Base-by-base conservation (phyloP, 208 protist genomes). In the Phytomonas serpens region DNA sequence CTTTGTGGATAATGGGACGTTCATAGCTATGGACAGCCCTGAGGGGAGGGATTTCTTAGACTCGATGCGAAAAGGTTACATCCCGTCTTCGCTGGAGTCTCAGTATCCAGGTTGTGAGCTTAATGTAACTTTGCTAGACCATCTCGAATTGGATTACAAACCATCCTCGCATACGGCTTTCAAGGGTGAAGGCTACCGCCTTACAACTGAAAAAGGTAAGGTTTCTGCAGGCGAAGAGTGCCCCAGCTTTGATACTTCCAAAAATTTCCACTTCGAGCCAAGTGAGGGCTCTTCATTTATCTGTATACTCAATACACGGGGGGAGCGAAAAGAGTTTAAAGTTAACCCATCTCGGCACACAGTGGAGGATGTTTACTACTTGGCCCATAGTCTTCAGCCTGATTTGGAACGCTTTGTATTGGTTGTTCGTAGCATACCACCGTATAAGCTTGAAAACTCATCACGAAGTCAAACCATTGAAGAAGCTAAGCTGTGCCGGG, bases 271-370 rank as follows among this genome's bases (percentile, higher is more conserved):
- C 40, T 62, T 84, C 19, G 68, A 74, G 63, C 78, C 75, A 9
- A 82, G 70, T 19, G 85, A 87, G 42, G 81, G 86, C 61, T 73
- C 75, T n/a, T 80, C 85, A 32, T 79, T 80, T 42, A 64, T 95
- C 37, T 77, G 81, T 30, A 75, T 95, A 63, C 73, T 95, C 23
- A 91, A 84, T 68, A 80, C 85, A 47, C 65, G 72, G 0, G 90
- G 88, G 0, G 78, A 88, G 63, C 78, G 80, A 61, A 79, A 76
- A 61, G 82, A 91, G 74, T 77, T 93, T 4, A 81, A 72, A 57
- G 78, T 95, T 42, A 93, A 95, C 68, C 85, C 90, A 11, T 76
- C 74, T 3, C 84, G 83, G 0, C 88, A 93, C 77, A 92, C 86
- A 0, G 86, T 95, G 34, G 75, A 75, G 38, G 90, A 95, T 68